phyloP scores from a whole-genome alignment of 2,329 filamentous ascomycete genomes.

The Macrophomina pseudophaseolina region DNA sequence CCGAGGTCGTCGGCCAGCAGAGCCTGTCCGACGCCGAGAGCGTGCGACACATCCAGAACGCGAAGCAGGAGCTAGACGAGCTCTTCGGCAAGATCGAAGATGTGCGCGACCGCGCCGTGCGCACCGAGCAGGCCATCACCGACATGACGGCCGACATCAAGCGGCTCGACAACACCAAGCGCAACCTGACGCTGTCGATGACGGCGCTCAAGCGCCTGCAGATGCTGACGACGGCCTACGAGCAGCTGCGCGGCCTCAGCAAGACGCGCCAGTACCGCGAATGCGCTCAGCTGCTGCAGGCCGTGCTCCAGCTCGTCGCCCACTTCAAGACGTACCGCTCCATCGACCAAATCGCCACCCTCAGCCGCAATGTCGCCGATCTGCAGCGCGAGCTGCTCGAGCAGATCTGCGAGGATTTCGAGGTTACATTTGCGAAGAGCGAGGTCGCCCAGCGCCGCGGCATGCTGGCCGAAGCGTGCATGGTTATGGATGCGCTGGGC shows the following conservation, averaged over 20 bases:
- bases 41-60: conserved; percentile 87
- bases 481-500: conserved; percentile 93
- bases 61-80: conserved; percentile 85
- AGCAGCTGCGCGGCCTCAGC: conserved; percentile 83
- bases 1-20: conserved; percentile 72
- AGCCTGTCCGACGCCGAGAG: conserved; percentile 85
- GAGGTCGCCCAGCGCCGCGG: conserved; percentile 74
- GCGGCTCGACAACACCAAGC: conserved; percentile 92
- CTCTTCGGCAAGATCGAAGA: conserved; percentile 95
- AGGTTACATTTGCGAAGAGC: conserved; percentile 88
- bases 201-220: conserved; percentile 95
- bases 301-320: conserved; percentile 95
- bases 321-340: conserved; percentile 98
- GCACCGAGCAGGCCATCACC: conserved; percentile 94
- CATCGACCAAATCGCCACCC: conserved; percentile 94
- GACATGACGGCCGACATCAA: conserved; percentile 99
- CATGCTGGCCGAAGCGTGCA: conserved; percentile 82
- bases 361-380: conserved; percentile 91
- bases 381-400: conserved; percentile 90
- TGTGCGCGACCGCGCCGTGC: conserved; percentile 83
- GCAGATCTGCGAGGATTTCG: conserved; percentile 99
- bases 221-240: conserved; percentile 99
- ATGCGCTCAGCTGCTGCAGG: conserved; percentile 90
- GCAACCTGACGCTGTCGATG: conserved; percentile 96
- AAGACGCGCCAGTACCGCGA: conserved; percentile 91